These are phyloP conservation scores for Nicotiana knightiana DNA, from an alignment of 257 asterid species.

Conservation along the genomic window DNA sequence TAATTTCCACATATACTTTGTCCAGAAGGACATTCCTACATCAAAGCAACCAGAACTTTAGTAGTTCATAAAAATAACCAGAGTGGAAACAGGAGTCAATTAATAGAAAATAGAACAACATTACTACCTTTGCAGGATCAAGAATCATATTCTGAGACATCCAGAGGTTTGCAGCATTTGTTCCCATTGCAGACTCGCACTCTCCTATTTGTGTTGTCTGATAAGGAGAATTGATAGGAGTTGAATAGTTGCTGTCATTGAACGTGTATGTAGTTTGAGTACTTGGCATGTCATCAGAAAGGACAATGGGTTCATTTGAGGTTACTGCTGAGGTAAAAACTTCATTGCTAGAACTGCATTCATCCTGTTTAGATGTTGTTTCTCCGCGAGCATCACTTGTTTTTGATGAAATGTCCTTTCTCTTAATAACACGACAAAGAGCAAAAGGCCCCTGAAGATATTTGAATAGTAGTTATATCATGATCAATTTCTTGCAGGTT, in stretches of 20 bases:
- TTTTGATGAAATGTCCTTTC: conserved; percentile 25
- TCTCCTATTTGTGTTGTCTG: conserved; percentile 20
- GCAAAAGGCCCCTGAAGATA: conserved; percentile 38
- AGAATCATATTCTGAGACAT: conserved; percentile 30
- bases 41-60: background rate
- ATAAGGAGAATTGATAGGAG: conserved; percentile 30
- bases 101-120: background rate
- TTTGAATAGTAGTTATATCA: background rate
- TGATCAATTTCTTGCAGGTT: background rate
- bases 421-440: conserved; percentile 43
- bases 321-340: conserved; percentile 2
- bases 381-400: conserved; percentile 15
- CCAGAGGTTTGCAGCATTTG: conserved; percentile 20
- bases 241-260: conserved; percentile 29
- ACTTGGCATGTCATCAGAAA: conserved; percentile 18
- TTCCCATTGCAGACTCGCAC: conserved; percentile 20
- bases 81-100: background rate
- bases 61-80: background rate
- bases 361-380: conserved; percentile 14
- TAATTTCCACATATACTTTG: conserved; percentile 2
- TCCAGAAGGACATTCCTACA: conserved; percentile 30
- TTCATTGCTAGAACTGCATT: conserved; percentile 14
- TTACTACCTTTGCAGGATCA: conserved; percentile 37
- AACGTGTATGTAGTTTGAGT: conserved; percentile 11
- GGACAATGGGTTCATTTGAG: conserved; percentile 18